phyloP scores from a whole-genome alignment of 2,329 filamentous ascomycete species.

The Colletotrichum horii region DNA sequence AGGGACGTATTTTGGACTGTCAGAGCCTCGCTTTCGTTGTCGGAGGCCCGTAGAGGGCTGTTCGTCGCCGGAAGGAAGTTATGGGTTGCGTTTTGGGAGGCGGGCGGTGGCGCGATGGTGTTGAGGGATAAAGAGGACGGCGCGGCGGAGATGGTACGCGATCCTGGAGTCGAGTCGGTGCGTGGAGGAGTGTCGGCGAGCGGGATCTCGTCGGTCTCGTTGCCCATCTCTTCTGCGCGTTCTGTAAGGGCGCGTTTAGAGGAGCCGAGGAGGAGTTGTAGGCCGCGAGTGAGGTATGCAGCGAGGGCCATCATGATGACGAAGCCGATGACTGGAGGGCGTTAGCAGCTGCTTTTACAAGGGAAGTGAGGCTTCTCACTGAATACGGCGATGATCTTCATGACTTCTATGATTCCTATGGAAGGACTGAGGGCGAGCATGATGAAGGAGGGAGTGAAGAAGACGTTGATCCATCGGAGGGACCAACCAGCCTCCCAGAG shows the following conservation, averaged over 20 bases:
- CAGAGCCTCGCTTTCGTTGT: neutral
- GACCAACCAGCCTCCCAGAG: conserved; percentile 57
- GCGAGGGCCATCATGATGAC: conserved; percentile 55
- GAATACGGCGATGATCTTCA: conserved; percentile 65
- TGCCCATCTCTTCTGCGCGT: conserved; percentile 55
- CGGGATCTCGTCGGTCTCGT: conserved; percentile 52
- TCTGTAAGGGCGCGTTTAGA: conserved; percentile 58
- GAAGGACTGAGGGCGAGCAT: conserved; percentile 60
- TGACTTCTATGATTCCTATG: conserved; percentile 59
- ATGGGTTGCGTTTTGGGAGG: conserved; percentile 21
- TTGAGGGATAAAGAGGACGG: conserved; percentile 24
- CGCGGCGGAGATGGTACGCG: conserved; percentile 19
- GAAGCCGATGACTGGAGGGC: conserved; percentile 56
- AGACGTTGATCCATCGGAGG: conserved; percentile 62
- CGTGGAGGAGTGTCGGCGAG: conserved; percentile 32
- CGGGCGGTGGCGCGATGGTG: conserved; percentile 19
- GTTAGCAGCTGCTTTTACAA: neutral
- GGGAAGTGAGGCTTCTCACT: conserved; percentile 38
- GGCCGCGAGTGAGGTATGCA: conserved; percentile 57
- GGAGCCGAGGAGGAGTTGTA: conserved; percentile 56
- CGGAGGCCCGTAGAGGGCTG: neutral
- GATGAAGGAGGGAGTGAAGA: conserved; percentile 66
- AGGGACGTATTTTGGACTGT: conserved; percentile 15
- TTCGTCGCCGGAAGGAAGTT: conserved; percentile 27
- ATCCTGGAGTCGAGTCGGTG: conserved; percentile 24